Evolutionary conservation across 768 basidiomycete species (phyloP).

Genomic region (Daedaleopsis nitida): DNA sequence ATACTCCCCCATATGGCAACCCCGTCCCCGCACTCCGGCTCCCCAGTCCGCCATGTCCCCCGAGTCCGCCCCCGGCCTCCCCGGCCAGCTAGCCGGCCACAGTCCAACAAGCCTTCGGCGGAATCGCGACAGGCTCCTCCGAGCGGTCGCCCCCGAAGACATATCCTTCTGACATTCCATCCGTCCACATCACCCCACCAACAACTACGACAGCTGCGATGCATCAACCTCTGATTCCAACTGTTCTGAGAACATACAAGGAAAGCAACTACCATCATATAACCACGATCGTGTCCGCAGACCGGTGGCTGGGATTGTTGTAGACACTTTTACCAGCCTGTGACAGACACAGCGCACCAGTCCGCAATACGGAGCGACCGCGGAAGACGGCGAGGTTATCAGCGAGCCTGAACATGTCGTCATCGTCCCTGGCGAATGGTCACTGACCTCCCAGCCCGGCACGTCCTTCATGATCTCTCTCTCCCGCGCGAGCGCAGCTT

Average conservation of each 20-base stretch:
- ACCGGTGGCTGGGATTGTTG: conserved; percentile 72
- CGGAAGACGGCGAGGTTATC: conserved; percentile 18
- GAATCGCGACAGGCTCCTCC: conserved; percentile 7
- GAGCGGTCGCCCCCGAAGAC: background rate
- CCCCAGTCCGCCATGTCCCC: conserved; percentile 16
- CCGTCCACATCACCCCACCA: conserved; percentile 16
- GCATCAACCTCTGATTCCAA: conserved; percentile 25
- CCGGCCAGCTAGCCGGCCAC: background rate
- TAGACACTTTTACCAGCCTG: conserved; percentile 89
- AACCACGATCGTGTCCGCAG: conserved; percentile 58
- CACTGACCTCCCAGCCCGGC: conserved; percentile 88
- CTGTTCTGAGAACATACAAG: conserved; percentile 23
- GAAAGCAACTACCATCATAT: conserved; percentile 41
- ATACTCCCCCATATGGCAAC: conserved; percentile 12
- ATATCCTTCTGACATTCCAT: conserved; percentile 4
- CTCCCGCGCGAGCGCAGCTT: conserved; percentile 79
- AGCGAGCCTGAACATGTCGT: conserved; percentile 18
- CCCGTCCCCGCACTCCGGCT: conserved; percentile 16
- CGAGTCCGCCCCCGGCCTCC: background rate
- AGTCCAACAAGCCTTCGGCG: background rate
- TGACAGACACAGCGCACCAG: conserved; percentile 13
- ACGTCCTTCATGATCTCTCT: conserved; percentile 95
- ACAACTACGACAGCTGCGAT: conserved; percentile 18
- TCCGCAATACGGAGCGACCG: conserved; percentile 20
- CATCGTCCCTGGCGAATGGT: conserved; percentile 26